phyloP scores from a whole-genome alignment of 129 eudicot species.

The Saposhnikovia divaricata region DNA sequence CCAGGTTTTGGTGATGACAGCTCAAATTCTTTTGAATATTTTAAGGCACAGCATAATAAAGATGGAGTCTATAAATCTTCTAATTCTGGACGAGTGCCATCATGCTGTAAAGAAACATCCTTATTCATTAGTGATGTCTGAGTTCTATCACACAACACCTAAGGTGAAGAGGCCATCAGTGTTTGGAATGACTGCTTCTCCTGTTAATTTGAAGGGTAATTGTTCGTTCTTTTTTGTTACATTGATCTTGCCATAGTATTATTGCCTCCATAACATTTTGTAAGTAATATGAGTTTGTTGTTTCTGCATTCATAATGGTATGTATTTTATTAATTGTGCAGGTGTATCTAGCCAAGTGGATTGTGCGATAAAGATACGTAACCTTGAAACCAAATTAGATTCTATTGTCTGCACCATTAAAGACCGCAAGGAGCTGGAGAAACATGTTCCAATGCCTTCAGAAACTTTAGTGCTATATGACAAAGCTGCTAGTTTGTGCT shows the following conservation, averaged over 20 bases:
- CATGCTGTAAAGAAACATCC: constrained; percentile 99
- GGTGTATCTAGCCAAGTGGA: constrained; percentile 98
- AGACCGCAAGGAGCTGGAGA: constrained; percentile 94
- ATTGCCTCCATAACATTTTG: neutral
- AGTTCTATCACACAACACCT: constrained; percentile 96
- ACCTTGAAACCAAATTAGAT: constrained; percentile 90
- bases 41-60: constrained; percentile 92
- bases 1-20: constrained; percentile 98
- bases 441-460: constrained; percentile 96
- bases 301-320: constrained; percentile 6
- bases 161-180: constrained; percentile 92
- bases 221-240: constrained; percentile 2
- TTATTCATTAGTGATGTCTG: constrained; percentile 95
- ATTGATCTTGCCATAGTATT: neutral
- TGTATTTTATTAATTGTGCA: constrained; percentile 14
- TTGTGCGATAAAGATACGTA: constrained; percentile 95
- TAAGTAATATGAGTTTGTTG: neutral
- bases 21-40: constrained; percentile 91
- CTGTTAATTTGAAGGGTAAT: constrained; percentile 90
- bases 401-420: constrained; percentile 87
- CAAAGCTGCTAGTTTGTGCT: constrained; percentile 91
- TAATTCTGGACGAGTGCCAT: constrained; percentile 94
- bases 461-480: constrained; percentile 95
- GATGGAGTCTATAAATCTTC: constrained; percentile 83
- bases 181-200: constrained; percentile 99